These are phyloP conservation scores for Leccinellum rugosiceps DNA, from an alignment of 768 basidiomycete species.

Conservation along the genomic window DNA sequence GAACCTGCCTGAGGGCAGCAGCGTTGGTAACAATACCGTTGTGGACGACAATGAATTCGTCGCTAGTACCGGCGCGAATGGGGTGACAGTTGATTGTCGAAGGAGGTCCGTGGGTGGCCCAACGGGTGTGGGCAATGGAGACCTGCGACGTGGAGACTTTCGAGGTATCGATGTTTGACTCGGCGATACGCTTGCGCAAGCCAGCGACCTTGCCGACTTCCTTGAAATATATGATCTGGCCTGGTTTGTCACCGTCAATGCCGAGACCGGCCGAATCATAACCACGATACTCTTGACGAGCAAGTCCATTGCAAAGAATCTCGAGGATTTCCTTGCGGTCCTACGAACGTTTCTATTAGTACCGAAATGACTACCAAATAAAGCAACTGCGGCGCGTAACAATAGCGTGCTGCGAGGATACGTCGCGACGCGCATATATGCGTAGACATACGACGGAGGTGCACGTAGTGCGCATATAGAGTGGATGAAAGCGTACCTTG, in stretches of 20 bases:
- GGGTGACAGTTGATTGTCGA: constrained; percentile 93
- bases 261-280: constrained; percentile 94
- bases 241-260: constrained; percentile 86
- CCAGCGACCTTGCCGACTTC: constrained; percentile 97
- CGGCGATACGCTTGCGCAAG: constrained; percentile 84
- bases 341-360: constrained; percentile 37
- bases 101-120: constrained; percentile 97
- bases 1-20: constrained; percentile 81
- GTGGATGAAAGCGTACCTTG: constrained; percentile 57
- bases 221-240: constrained; percentile 84
- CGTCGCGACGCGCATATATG: constrained; percentile 7
- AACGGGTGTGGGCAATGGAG: constrained; percentile 97
- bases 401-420: background rate
- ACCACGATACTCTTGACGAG: constrained; percentile 95
- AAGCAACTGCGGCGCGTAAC: constrained; percentile 8
- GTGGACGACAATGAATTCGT: constrained; percentile 93
- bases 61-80: constrained; percentile 72
- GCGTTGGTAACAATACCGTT: constrained; percentile 99
- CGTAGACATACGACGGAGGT: background rate
- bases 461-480: background rate
- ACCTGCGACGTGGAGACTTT: constrained; percentile 84
- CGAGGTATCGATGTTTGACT: constrained; percentile 63
- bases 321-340: constrained; percentile 90
- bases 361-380: constrained; percentile 18
- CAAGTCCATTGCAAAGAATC: constrained; percentile 84